phyloP scores from a whole-genome alignment of 495 filamentous ascomycete species.

The Emericellopsis terricola region DNA sequence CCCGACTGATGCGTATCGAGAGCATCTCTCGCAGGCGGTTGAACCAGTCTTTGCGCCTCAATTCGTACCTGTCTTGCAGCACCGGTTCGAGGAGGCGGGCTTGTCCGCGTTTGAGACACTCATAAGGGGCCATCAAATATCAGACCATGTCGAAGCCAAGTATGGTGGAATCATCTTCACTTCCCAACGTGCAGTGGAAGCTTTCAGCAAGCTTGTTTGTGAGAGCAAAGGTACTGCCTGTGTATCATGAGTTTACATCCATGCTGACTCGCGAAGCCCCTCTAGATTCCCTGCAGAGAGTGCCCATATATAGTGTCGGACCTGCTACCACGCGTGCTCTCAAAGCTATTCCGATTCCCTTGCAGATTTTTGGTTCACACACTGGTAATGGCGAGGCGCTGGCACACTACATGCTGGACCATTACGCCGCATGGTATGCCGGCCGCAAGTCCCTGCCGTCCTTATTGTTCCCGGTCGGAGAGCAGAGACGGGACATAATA shows the following conservation, averaged over 20 bases:
- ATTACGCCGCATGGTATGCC: conserved; percentile 36
- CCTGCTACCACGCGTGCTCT: conserved; percentile 72
- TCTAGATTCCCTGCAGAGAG: conserved; percentile 22
- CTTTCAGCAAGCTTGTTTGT: conserved; percentile 49
- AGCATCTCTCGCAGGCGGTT: conserved; percentile 39
- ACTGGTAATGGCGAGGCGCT: conserved; percentile 70
- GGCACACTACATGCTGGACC: conserved; percentile 53
- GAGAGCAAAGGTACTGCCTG: conserved; percentile 27
- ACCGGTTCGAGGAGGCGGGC: conserved; percentile 32
- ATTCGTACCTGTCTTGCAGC: conserved; percentile 76
- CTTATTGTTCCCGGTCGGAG: conserved; percentile 73
- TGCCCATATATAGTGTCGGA: conserved; percentile 76
- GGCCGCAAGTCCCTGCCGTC: conserved; percentile 22
- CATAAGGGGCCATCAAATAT: conserved; percentile 18
- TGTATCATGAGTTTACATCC: too few species aligned
- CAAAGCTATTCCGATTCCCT: conserved; percentile 28
- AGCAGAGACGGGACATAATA: conserved; percentile 74
- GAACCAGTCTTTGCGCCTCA: conserved; percentile 33
- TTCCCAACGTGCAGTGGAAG: conserved; percentile 84
- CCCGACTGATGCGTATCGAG: conserved; percentile 63
- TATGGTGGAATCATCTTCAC: conserved; percentile 89
- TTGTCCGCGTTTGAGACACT: conserved; percentile 18
- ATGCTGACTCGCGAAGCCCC: conserved; percentile 4
- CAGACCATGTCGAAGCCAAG: conserved; percentile 10
- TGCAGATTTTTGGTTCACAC: conserved; percentile 53